Evolutionary conservation across 2,329 filamentous ascomycete species (phyloP).

Genomic region (Trichoderma simmonsii): DNA sequence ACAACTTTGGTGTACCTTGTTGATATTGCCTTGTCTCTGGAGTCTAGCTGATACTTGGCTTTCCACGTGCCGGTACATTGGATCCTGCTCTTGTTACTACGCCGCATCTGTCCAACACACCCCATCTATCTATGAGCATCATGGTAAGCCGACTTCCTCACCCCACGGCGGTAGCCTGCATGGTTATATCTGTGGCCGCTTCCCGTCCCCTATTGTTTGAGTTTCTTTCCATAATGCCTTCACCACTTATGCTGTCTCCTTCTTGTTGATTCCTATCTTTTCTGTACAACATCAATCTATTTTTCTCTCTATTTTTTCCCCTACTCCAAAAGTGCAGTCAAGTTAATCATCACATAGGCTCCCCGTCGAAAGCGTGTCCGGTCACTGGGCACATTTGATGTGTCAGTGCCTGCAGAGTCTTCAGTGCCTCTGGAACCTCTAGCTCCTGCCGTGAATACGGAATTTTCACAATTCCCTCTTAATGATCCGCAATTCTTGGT

Average conservation of each 20-base stretch:
- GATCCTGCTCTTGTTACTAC: conserved; percentile 30
- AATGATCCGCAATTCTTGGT: conserved; percentile 28
- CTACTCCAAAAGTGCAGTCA: conserved; percentile 29
- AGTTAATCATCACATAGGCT: conserved; percentile 39
- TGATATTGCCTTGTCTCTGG: conserved; percentile 33
- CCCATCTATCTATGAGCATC: conserved; percentile 40
- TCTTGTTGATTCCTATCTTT: neutral
- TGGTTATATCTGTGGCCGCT: conserved; percentile 41
- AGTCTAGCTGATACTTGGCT: conserved; percentile 35
- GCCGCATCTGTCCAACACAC: conserved; percentile 36
- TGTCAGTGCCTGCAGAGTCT: conserved; percentile 22
- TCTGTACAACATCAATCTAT: neutral
- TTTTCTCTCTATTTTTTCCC: neutral
- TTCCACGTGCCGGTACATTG: conserved; percentile 38
- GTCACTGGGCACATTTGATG: conserved; percentile 27
- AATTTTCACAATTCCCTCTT: conserved; percentile 27
- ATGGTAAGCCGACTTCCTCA: conserved; percentile 48
- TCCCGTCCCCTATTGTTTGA: conserved; percentile 27
- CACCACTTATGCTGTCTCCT: neutral
- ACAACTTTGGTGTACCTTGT: conserved; percentile 27
- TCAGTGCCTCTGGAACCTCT: conserved; percentile 23
- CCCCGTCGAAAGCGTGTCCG: conserved; percentile 31
- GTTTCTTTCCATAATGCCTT: conserved; percentile 19
- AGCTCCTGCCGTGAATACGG: conserved; percentile 24
- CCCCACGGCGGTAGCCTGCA: conserved; percentile 42